Conservation (phyloP, 2,329 filamentous ascomycete species). For the Aspergillus thermomutatus region DNA sequence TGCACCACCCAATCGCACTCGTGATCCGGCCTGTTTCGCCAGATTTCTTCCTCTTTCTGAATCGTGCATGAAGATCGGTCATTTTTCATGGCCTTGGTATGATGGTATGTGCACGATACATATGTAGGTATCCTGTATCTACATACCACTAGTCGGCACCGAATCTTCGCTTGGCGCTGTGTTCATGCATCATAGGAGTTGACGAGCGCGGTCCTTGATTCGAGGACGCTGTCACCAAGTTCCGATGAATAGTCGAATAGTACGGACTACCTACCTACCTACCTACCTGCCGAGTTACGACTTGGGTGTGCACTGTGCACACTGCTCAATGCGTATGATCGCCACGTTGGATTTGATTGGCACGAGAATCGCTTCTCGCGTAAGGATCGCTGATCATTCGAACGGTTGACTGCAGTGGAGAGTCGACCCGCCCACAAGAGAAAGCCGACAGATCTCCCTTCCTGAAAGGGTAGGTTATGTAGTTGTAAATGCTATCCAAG, state of each 20-base stretch:
- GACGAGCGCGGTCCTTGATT: background rate
- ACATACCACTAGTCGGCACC: background rate
- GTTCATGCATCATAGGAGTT: background rate
- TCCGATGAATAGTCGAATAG: background rate
- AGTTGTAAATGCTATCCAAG: background rate
- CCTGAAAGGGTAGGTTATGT: background rate
- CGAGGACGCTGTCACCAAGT: too few relatives aligned
- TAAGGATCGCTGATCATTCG: slow-evolving; percentile 14
- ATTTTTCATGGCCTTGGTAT: slow-evolving; percentile 5
- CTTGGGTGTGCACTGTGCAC: background rate
- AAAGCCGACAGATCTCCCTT: slow-evolving; percentile 12
- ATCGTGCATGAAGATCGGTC: slow-evolving; percentile 14
- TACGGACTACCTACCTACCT: background rate
- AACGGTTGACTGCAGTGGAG: slow-evolving; percentile 15
- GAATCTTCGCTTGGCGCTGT: slow-evolving; percentile 5
- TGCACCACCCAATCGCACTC: background rate
- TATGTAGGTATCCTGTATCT: background rate
- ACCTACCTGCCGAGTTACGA: background rate
- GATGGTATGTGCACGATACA: slow-evolving; percentile 4
- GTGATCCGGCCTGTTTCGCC: background rate
- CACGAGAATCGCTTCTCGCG: slow-evolving; percentile 6
- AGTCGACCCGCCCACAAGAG: slow-evolving; percentile 1
- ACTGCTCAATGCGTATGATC: slow-evolving; percentile 1
- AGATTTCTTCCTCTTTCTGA: slow-evolving; percentile 10
- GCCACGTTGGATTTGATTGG: slow-evolving; percentile 10